Base-by-base conservation (phyloP, 106 monocot genomes). In the Amphibolis antarctica region DNA sequence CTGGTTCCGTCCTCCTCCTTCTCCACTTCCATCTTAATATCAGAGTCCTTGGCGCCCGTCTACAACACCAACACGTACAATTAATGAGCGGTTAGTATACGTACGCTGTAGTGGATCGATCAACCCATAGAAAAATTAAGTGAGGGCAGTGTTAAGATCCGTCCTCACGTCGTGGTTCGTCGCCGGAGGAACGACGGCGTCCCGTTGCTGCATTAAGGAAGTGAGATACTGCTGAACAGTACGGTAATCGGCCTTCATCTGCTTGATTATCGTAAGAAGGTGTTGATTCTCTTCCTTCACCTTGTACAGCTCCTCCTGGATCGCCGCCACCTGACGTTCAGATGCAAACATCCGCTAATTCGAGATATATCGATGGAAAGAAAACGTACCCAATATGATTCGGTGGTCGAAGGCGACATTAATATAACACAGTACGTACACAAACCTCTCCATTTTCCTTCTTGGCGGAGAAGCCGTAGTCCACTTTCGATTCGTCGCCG, bases 251-350 rank as follows among this genome's bases (percentile, higher is more conserved):
- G 66, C 53, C 30, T 72, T 86, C 55, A 85, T 79, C 53, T 93
- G 80, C 70, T 18, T 79, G 0, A 93, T 69, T 65, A 86, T 73
- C 26, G 44, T 79, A 54, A 55, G 78, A 25, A 93, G 75, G 18
- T 65, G 59, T 68, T 79, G 78, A 66, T 93, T 93, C 77, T 93
- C 93, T 10, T 93, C 83, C 5, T 71, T 83, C 78, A 88, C 75
- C 21, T 76, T 45, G 13, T 44, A 66, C 19, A 89, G 55, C 63
- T 89, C 85, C 5, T 53, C 76, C 56, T 75, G 70, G 77, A 89
- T 70, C 47, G 55, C 44, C 1, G 60, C 74, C 46, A 80, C 26
- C 85, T 85, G 82, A 53, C 23, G 19, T 53, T 36, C 12, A 53
- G 12, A 24, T 53, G 50, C 19, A 11, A 53, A 53, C 11, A 53